Evolutionary conservation across 2,329 filamentous ascomycete species (phyloP).

Genomic region (Colletotrichum sojae): DNA sequence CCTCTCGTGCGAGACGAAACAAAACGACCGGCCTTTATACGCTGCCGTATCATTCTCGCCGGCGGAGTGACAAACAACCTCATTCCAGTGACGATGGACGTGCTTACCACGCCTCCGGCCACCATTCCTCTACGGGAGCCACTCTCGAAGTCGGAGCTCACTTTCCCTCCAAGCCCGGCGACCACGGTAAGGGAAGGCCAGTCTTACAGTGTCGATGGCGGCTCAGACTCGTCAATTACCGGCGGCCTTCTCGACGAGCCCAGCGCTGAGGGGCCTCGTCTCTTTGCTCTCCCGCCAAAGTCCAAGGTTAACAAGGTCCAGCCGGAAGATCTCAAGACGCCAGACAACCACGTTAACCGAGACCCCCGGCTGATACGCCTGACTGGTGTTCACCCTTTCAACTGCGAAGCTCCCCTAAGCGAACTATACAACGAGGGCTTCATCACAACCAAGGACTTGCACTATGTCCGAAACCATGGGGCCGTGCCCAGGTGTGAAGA

Average conservation of each 20-base stretch:
- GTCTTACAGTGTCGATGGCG: constrained; percentile 51
- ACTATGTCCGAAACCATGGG: constrained; percentile 94
- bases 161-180: constrained; percentile 57
- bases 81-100: constrained; percentile 16
- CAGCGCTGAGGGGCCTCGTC: constrained; percentile 42
- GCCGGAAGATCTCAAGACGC: constrained; percentile 84
- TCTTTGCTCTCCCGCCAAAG: constrained; percentile 78
- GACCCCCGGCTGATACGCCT: constrained; percentile 87
- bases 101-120: neutral
- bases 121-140: constrained; percentile 22
- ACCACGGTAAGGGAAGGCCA: constrained; percentile 55
- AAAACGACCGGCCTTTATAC: too few relatives aligned
- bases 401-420: constrained; percentile 86
- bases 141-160: constrained; percentile 35
- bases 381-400: constrained; percentile 92
- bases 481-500: constrained; percentile 83
- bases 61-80: too few relatives aligned
- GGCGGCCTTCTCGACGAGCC: constrained; percentile 40
- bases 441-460: constrained; percentile 87
- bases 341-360: constrained; percentile 84
- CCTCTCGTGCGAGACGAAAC: neutral
- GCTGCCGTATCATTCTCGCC: too few relatives aligned
- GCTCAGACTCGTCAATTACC: constrained; percentile 23
- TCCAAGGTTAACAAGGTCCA: constrained; percentile 74
- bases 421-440: constrained; percentile 86